Conservation (phyloP, 1,284 basidiomycete species). For the Pseudozyma hubeiensis region DNA sequence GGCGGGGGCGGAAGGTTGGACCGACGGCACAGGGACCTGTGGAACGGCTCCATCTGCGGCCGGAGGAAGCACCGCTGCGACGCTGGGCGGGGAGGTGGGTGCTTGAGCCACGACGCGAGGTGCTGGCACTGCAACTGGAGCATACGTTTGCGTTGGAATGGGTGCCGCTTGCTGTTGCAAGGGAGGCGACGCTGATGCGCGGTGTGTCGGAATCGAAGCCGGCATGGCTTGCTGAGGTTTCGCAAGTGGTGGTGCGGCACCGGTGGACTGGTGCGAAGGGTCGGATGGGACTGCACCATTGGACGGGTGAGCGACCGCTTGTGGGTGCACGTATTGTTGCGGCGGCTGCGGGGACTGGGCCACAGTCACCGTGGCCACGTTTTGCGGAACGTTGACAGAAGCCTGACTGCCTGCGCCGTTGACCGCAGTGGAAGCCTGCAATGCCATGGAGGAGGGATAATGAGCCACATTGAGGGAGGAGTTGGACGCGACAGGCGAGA, state of each 20-base stretch:
- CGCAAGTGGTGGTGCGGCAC: conserved; percentile 3
- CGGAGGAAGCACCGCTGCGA: background rate
- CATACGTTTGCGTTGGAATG: conserved; percentile 22
- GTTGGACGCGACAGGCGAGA: conserved; percentile 36
- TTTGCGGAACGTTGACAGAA: conserved; percentile 12
- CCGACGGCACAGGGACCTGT: background rate
- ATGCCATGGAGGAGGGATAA: conserved; percentile 21
- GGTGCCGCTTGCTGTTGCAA: background rate
- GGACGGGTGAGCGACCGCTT: conserved; percentile 6
- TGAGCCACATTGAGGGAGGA: conserved; percentile 38
- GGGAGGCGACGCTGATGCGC: conserved; percentile 2
- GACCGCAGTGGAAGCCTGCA: conserved; percentile 26
- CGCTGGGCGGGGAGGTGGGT: background rate
- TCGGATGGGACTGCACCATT: background rate
- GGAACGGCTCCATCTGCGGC: background rate
- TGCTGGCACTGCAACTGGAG: conserved; percentile 27
- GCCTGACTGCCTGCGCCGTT: conserved; percentile 12
- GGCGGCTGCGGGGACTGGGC: conserved; percentile 15
- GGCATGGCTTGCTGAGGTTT: conserved; percentile 7
- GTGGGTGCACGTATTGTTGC: conserved; percentile 7
- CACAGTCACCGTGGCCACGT: conserved; percentile 11
- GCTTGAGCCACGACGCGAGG: conserved; percentile 6
- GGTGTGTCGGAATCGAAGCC: background rate
- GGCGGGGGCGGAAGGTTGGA: background rate
- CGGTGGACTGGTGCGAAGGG: conserved; percentile 2